Conservation (phyloP, 345 rosid genomes). For the Alliaria petiolata region DNA sequence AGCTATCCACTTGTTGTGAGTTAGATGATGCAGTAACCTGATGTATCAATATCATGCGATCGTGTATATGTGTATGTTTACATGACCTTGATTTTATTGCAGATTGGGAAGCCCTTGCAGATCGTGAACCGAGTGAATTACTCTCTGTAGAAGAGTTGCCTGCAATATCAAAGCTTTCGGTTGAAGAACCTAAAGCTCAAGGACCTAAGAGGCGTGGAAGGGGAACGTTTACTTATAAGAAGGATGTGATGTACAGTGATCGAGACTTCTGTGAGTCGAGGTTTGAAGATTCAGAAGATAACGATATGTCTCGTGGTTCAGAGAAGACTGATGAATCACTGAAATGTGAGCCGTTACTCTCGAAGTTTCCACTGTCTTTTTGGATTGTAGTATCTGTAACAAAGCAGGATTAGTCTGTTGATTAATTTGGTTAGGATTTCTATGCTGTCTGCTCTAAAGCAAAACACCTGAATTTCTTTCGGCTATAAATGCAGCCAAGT, state of each 20-base stretch:
- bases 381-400: background rate
- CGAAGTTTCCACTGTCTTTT: background rate
- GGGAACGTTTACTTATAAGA: conserved; percentile 75
- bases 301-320: conserved; percentile 27
- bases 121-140: conserved; percentile 54
- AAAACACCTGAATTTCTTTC: background rate
- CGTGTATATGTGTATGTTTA: background rate
- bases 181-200: conserved; percentile 49
- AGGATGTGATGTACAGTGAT: conserved; percentile 58
- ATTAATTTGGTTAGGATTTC: background rate
- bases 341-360: conserved; percentile 41
- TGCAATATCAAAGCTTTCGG: conserved; percentile 54
- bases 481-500: conserved; percentile 52
- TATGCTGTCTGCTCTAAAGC: background rate
- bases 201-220: conserved; percentile 85
- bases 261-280: conserved; percentile 23
- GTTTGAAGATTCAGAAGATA: conserved; percentile 42
- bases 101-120: conserved; percentile 95
- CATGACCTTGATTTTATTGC: conserved; percentile 12
- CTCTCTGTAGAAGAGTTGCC: conserved; percentile 52
- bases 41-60: background rate
- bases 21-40: background rate
- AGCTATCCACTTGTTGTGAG: background rate
- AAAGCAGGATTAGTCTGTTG: background rate
- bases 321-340: conserved; percentile 39